Conservation (phyloP, 176 grass and related monocot species). For the Juncus effusus region DNA sequence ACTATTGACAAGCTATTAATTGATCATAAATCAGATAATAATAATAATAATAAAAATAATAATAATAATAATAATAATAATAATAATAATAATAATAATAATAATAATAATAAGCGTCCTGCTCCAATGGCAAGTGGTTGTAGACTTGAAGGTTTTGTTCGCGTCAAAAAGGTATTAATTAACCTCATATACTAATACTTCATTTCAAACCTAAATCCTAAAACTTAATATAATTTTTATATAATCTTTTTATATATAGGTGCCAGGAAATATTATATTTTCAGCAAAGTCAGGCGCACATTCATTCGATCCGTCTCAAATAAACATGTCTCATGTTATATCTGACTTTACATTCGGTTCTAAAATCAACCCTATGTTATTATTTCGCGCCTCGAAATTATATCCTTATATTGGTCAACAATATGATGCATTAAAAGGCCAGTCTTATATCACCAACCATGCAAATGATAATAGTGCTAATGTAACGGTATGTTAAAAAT, state of each 20-base stretch:
- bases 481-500: conserved; percentile 67
- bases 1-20: conserved; percentile 49
- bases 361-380: conserved; percentile 52
- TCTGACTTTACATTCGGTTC: conserved; percentile 88
- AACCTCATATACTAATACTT: no score
- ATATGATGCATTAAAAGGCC: conserved; percentile 77
- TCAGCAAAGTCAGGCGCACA: conserved; percentile 89
- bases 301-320: conserved; percentile 96
- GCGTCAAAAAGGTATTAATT: conserved; percentile 77
- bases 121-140: conserved; percentile 89
- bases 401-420: conserved; percentile 61
- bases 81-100: conserved; percentile 57
- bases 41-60: conserved; percentile 52
- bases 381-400: conserved; percentile 62
- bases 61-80: conserved; percentile 60
- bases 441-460: conserved; percentile 55
- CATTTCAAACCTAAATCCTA: conserved; percentile 4
- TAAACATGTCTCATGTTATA: conserved; percentile 92
- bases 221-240: no score
- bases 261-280: conserved; percentile 87
- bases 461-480: conserved; percentile 55
- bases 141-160: conserved; percentile 93
- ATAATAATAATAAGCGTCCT: conserved; percentile 61
- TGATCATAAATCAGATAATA: conserved; percentile 67
- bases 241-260: conserved; percentile 27